phyloP scores from a whole-genome alignment of 1,284 basidiomycete genomes.

The Gastroboletus turbinatus region DNA sequence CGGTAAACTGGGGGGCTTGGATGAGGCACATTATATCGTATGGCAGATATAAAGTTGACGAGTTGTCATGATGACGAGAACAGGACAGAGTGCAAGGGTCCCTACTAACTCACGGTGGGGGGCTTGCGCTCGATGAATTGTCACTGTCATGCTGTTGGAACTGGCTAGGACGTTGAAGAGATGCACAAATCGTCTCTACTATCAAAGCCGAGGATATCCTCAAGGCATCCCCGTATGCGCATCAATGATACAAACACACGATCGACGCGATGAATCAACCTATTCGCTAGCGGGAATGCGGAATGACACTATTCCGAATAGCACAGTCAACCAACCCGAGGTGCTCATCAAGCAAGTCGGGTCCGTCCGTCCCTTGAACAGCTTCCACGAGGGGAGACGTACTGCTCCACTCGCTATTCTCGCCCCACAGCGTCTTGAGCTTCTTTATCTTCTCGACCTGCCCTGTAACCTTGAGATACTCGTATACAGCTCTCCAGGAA shows the following conservation, averaged over 20 bases:
- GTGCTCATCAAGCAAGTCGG: constrained; percentile 10
- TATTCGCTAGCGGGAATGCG: background rate
- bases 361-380: background rate
- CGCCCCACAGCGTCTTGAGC: constrained; percentile 21
- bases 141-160: background rate
- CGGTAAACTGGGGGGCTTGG: background rate
- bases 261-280: background rate
- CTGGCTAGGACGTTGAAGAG: background rate
- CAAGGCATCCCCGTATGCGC: background rate
- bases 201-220: background rate
- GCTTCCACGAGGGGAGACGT: background rate
- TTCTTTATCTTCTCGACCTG: constrained; percentile 11
- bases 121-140: background rate
- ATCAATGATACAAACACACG: background rate
- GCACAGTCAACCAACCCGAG: constrained; percentile 4
- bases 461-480: constrained; percentile 19
- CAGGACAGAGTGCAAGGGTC: background rate
- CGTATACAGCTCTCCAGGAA: constrained; percentile 25
- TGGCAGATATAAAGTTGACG: background rate
- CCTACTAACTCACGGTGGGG: background rate
- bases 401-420: constrained; percentile 20
- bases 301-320: background rate
- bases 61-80: background rate
- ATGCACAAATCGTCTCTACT: background rate
- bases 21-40: background rate